phyloP scores from a whole-genome alignment of 179 eudicot species.

The Beta corolliflora region DNA sequence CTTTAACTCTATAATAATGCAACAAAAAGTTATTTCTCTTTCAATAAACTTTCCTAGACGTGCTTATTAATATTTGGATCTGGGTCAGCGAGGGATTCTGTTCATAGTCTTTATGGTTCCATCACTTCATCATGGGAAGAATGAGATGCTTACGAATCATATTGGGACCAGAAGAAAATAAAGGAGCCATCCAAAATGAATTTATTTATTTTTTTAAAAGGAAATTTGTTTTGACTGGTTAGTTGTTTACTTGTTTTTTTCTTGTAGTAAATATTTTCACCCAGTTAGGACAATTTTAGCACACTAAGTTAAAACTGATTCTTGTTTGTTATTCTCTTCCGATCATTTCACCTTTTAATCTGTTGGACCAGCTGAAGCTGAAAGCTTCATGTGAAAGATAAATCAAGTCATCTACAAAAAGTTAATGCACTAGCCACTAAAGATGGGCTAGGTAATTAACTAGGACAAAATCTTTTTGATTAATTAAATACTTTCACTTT shows the following conservation, averaged over 20 bases:
- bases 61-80: neutral
- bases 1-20: no score
- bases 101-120: conserved; percentile 6
- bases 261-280: neutral
- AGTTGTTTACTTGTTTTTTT: no score
- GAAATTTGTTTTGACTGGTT: no score
- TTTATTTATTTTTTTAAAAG: no score
- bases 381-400: neutral
- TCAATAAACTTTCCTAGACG: neutral
- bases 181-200: neutral
- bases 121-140: conserved; percentile 11
- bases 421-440: conserved; percentile 7
- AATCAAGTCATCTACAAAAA: conserved; percentile 11
- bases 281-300: neutral
- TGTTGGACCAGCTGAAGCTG: neutral
- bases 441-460: neutral
- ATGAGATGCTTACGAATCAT: conserved; percentile 25
- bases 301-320: conserved; percentile 6
- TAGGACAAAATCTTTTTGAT: neutral
- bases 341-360: neutral
- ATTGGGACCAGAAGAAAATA: neutral
- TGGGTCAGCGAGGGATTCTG: conserved; percentile 4
- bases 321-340: neutral
- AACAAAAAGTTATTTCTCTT: neutral
- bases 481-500: neutral